Conservation (phyloP, 306 rosid species). For the Cucumis melo region DNA sequence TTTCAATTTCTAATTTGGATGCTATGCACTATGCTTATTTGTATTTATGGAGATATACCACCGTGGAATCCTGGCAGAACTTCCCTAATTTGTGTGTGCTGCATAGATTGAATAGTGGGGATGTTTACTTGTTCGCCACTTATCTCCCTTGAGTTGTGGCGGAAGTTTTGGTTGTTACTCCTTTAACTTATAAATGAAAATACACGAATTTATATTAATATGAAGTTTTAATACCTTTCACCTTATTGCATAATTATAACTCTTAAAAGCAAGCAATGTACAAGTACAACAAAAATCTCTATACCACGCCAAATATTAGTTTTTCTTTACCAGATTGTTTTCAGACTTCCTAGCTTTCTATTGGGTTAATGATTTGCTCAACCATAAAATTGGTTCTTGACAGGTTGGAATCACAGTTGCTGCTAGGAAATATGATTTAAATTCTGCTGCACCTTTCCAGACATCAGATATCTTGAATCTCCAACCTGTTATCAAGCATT, state of each 20-base stretch:
- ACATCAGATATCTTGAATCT: conserved; percentile 68
- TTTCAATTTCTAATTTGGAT: not conserved
- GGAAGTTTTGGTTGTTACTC: too few species aligned
- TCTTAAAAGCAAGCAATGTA: not conserved
- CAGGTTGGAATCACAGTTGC: conserved; percentile 80
- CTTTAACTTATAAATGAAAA: not conserved
- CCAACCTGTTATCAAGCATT: conserved; percentile 90
- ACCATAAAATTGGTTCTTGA: conserved; percentile 10
- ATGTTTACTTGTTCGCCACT: too few species aligned
- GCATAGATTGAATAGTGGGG: not conserved
- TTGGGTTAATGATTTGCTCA: not conserved
- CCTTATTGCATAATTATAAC: not conserved
- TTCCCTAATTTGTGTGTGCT: not conserved
- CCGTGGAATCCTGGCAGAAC: not conserved
- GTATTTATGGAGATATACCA: not conserved
- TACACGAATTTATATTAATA: not conserved
- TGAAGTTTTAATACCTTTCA: not conserved
- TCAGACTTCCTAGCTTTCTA: not conserved
- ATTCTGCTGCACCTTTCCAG: conserved; percentile 63
- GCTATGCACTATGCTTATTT: not conserved
- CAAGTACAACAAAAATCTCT: not conserved
- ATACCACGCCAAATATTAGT: not conserved
- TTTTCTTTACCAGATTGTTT: not conserved
- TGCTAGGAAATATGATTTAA: conserved; percentile 77
- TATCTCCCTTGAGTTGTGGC: too few species aligned